Conservation (phyloP, 1,284 basidiomycete species). For the Nidula niveotomentosa region DNA sequence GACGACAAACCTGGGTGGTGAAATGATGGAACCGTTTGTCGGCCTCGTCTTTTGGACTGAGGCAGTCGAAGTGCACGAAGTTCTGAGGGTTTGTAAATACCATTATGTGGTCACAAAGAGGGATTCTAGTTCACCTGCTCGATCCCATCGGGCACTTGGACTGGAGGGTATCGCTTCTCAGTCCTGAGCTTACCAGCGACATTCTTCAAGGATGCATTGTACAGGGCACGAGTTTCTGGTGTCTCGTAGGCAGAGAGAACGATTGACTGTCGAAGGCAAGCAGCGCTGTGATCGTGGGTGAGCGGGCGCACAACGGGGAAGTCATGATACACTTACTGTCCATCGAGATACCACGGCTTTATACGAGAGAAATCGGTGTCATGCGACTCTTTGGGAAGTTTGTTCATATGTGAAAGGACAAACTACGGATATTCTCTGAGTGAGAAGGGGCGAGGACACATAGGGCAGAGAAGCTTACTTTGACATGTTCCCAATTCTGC, state of each 20-base stretch:
- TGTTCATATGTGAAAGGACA: slow-evolving; percentile 82
- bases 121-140: slow-evolving; percentile 54
- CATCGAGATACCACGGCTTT: slow-evolving; percentile 97
- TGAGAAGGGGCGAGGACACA: slow-evolving; percentile 1
- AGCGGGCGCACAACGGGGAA: no score
- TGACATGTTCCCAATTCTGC: slow-evolving; percentile 99
- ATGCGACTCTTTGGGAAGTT: slow-evolving; percentile 89
- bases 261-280: slow-evolving; percentile 87
- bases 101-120: background rate
- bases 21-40: slow-evolving; percentile 89
- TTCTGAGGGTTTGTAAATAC: slow-evolving; percentile 36
- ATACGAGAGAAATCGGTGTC: slow-evolving; percentile 96
- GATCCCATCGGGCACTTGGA: slow-evolving; percentile 78
- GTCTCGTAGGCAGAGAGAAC: slow-evolving; percentile 90
- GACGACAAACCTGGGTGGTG: slow-evolving; percentile 69
- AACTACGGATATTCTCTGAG: slow-evolving; percentile 52
- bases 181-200: slow-evolving; percentile 81
- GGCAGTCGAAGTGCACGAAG: slow-evolving; percentile 76
- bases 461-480: slow-evolving; percentile 47
- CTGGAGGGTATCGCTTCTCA: slow-evolving; percentile 66
- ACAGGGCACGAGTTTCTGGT: slow-evolving; percentile 84
- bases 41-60: slow-evolving; percentile 75
- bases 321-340: slow-evolving; percentile 58
- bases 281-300: slow-evolving; percentile 46
- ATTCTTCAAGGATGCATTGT: slow-evolving; percentile 75